phyloP scores from a whole-genome alignment of 2,329 filamentous ascomycete genomes.

The Alternaria sp. region DNA sequence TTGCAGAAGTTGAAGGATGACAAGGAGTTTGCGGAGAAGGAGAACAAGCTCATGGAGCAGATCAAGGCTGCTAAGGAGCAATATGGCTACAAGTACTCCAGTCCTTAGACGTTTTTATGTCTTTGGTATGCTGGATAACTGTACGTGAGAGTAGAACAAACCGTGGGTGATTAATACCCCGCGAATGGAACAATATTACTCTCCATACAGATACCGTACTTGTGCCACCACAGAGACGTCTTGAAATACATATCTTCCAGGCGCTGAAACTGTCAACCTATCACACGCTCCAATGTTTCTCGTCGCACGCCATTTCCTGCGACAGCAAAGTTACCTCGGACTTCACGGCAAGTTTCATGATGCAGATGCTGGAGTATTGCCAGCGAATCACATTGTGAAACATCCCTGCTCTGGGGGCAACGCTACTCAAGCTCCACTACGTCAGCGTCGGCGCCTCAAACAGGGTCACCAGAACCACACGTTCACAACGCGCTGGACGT shows the following conservation, averaged over 20 bases:
- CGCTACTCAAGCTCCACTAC: slow-evolving; percentile 25
- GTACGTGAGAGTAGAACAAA: neutral
- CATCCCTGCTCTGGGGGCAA: slow-evolving; percentile 12
- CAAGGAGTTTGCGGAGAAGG: slow-evolving; percentile 56
- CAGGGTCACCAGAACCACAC: slow-evolving; percentile 26
- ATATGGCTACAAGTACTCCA: slow-evolving; percentile 55
- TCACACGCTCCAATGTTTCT: neutral
- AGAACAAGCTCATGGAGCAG: slow-evolving; percentile 47
- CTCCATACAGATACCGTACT: neutral
- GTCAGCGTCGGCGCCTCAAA: slow-evolving; percentile 34
- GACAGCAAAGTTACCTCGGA: neutral
- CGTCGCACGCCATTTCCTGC: neutral
- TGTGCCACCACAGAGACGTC: neutral
- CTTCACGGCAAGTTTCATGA: slow-evolving; percentile 12
- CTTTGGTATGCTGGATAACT: neutral
- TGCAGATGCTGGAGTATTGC: neutral
- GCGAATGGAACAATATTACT: neutral
- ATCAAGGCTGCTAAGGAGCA: slow-evolving; percentile 53
- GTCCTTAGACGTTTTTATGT: slow-evolving; percentile 28
- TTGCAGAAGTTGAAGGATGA: slow-evolving; percentile 54
- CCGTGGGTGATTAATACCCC: neutral
- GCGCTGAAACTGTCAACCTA: neutral
- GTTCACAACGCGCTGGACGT: neutral
- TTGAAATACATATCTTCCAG: neutral
- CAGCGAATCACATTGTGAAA: slow-evolving; percentile 32